Evolutionary conservation across 1,139 yeast species (phyloP), one percentile per base, ranked within the genome.

Genomic region (Williopsis jadinii): DNA sequence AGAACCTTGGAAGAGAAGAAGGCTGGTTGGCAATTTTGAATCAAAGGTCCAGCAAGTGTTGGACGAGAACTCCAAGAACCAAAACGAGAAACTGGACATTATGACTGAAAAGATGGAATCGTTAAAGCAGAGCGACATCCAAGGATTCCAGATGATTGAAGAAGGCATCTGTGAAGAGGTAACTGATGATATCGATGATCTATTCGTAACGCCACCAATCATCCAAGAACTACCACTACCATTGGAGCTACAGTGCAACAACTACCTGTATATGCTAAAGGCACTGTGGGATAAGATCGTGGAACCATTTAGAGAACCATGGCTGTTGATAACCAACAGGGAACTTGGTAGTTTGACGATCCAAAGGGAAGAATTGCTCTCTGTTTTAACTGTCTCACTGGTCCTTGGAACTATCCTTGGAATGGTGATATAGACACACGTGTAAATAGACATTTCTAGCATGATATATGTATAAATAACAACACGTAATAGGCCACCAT

Each of bases 1-100:
- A 38, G 99, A 94, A 64, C 98, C 99, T 0, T 87, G 96, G 94
- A 92, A 90, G 58, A 68, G 98, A 48, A 69, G 76, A 42, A 68
- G 92, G 43, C 65, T 92, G 49, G 95, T 90, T 13, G 78, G 77
- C 6, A 77, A 92, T 0, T 92, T 92, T 64, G 97, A 90, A 55
- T 80, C 72, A 19, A 85, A 84, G 58, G 94, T 88, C 8, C 77
- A 71, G 49, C 66, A 64, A 26, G 76, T 80, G 5, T 60, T 84
- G 30, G 67, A 65, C 11, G 68, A 68, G 32, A 55, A 64, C 39
- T 42, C 61, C 5, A 34, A 42, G 9, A 53, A 54, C 30, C 67
- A 62, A 38, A 51, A 52, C 37, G 47, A 49, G 32, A 55, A 54
- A 34, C 36, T 55, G 14, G 59, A 54, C 33, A 36, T 50, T 11